Evolutionary conservation across 306 rosid genomes (phyloP), one percentile per base, ranked within the genome.

Genomic region (Lagenaria siceraria): DNA sequence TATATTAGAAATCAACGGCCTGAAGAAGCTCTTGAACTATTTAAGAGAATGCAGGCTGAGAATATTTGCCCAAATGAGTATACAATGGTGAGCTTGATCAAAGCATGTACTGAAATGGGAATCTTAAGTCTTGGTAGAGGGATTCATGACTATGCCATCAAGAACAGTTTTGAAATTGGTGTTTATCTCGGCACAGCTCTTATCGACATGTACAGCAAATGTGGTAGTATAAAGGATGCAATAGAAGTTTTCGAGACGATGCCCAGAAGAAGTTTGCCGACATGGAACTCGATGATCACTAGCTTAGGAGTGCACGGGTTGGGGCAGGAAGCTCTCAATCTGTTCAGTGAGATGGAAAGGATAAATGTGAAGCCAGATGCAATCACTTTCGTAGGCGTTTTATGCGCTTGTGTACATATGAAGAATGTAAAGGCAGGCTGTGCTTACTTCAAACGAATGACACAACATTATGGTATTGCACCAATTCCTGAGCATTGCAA

Each of bases 211-310:
- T 90, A 88, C 68, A 90, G 92, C 84, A 90, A 90, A 75, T 90
- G 96, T 77, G 92, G 89, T 49, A 85, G 85, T 80, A 63, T 90
- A 58, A 84, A 81, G 59, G 83, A 87, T 33, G 96, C 91, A 18
- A 78, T 78, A 80, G 74, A 18, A 42, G 91, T 88, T 7, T 90
- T 90, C 80, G 82, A 78, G 42, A 36, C 40, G 48, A 87, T 90
- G 91, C 46, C 74, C 55, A 64, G 42, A 55, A 90, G 65, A 79
- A 86, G 85, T 77, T 77, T 90, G 84, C 88, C 92, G 27, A 88
- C 96, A 15, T 88, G 96, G 96, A 90, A 90, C 73, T 64, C 88
- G 24, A 88, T 90, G 91, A 87, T 90, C 81, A 87, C 92, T 71
- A 84, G 91, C 88, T 80, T 88, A 76, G 96, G 96, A 11, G 96